Percentiles rank a stretch among this genome's conserved stretches.
Evolutionary conservation across 2,329 filamentous ascomycete species (phyloP).

Genomic region (Acephala macrosclerotiorum): DNA sequence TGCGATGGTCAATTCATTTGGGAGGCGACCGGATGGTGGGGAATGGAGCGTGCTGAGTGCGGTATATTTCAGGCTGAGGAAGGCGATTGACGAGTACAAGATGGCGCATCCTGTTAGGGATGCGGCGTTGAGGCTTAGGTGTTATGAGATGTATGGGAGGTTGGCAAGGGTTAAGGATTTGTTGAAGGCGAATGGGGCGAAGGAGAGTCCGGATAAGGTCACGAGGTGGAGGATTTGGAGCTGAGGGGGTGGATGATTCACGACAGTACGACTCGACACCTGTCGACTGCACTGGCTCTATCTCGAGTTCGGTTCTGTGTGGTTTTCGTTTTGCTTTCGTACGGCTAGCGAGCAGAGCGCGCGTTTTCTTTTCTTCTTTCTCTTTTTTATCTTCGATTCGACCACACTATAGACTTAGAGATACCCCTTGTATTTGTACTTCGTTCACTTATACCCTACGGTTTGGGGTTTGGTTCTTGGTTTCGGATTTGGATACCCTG

Average conservation of each 20-base stretch:
- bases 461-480: no score
- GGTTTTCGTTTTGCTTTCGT: background rate
- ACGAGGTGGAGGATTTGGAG: conserved; percentile 11
- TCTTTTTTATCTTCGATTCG: no score
- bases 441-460: no score
- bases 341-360: no score
- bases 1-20: conserved; percentile 35
- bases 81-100: conserved; percentile 4
- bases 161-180: background rate
- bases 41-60: conserved; percentile 25
- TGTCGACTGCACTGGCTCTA: no score
- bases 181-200: background rate
- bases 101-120: conserved; percentile 7
- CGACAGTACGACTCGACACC: no score
- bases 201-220: background rate
- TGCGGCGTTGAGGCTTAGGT: background rate
- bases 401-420: no score
- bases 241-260: background rate
- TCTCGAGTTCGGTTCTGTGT: background rate
- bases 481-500: no score
- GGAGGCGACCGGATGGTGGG: background rate
- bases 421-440: no score
- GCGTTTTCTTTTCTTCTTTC: no score
- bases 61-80: conserved; percentile 11
- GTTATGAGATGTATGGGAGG: conserved; percentile 4